These are phyloP conservation scores for Arachis stenosperma DNA, from an alignment of 306 rosid species.

Conservation along the genomic window DNA sequence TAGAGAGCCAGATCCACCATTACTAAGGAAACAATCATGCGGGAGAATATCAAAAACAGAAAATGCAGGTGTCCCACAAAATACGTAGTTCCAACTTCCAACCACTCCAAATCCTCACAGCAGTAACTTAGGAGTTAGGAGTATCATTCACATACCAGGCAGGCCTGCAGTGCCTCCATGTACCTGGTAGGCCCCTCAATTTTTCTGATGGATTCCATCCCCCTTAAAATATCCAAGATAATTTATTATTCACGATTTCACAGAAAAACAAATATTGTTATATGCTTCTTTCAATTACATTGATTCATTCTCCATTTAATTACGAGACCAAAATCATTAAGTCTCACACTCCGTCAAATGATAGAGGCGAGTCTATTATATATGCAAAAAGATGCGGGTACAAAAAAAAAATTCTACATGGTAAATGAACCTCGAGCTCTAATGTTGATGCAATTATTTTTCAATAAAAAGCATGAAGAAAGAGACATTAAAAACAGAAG, in stretches of 20 bases:
- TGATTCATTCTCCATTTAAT: too few species aligned
- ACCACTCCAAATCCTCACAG: slow-evolving; percentile 32
- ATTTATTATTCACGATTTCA: not conserved
- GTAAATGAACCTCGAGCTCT: slow-evolving; percentile 21
- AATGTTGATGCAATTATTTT: slow-evolving; percentile 29
- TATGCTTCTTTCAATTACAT: too few species aligned
- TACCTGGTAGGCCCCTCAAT: slow-evolving; percentile 47
- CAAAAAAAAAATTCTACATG: not conserved
- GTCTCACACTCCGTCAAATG: too few species aligned
- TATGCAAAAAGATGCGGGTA: too few species aligned
- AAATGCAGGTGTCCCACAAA: slow-evolving; percentile 48
- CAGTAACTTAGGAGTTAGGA: slow-evolving; percentile 28
- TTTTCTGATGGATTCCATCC: slow-evolving; percentile 41
- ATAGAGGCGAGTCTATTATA: too few species aligned
- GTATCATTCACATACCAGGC: slow-evolving; percentile 30
- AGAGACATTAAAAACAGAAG: slow-evolving; percentile 25
- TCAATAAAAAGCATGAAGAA: slow-evolving; percentile 33
- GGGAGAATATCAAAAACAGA: slow-evolving; percentile 38
- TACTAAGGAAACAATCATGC: slow-evolving; percentile 43
- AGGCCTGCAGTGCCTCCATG: slow-evolving; percentile 27
- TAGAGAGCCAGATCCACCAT: slow-evolving; percentile 28
- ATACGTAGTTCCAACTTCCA: slow-evolving; percentile 36
- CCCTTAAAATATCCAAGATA: slow-evolving; percentile 5
- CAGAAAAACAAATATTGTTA: too few species aligned
- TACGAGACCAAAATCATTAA: too few species aligned